These are phyloP conservation scores for Lentinula edodes DNA, from an alignment of 768 basidiomycete species.

Conservation along the genomic window DNA sequence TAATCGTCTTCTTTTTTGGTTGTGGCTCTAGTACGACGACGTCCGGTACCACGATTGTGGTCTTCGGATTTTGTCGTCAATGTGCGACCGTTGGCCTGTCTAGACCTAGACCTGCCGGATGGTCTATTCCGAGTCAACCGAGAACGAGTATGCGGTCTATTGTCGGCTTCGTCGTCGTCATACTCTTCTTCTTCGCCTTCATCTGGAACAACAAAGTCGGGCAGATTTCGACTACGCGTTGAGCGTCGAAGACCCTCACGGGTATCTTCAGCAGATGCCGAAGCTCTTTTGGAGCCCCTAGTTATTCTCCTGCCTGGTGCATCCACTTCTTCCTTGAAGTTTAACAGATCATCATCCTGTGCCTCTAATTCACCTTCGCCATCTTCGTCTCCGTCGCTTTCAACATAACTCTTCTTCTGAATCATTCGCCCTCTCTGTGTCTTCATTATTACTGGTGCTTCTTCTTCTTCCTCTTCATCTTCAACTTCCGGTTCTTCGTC, in stretches of 20 bases:
- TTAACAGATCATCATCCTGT: constrained; percentile 12
- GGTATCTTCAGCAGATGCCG: constrained; percentile 33
- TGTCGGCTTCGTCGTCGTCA: not conserved
- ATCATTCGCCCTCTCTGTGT: constrained; percentile 37
- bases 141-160: not conserved
- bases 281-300: constrained; percentile 2
- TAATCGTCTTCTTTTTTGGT: constrained; percentile 14
- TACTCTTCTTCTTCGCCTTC: not conserved
- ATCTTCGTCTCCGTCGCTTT: constrained; percentile 23
- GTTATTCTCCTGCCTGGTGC: not conserved
- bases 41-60: not conserved
- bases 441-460: constrained; percentile 16
- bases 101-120: not conserved
- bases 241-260: constrained; percentile 30
- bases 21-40: not conserved
- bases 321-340: constrained; percentile 6
- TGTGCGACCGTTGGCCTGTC: not conserved
- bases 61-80: not conserved
- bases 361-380: constrained; percentile 21
- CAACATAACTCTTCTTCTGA: constrained; percentile 33
- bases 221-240: constrained; percentile 35
- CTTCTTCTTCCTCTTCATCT: constrained; percentile 27
- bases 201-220: constrained; percentile 7
- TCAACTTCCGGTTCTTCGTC: constrained; percentile 22
- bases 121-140: not conserved